phyloP scores from a whole-genome alignment of 305 asterid genomes.

The Rubia balearica region DNA sequence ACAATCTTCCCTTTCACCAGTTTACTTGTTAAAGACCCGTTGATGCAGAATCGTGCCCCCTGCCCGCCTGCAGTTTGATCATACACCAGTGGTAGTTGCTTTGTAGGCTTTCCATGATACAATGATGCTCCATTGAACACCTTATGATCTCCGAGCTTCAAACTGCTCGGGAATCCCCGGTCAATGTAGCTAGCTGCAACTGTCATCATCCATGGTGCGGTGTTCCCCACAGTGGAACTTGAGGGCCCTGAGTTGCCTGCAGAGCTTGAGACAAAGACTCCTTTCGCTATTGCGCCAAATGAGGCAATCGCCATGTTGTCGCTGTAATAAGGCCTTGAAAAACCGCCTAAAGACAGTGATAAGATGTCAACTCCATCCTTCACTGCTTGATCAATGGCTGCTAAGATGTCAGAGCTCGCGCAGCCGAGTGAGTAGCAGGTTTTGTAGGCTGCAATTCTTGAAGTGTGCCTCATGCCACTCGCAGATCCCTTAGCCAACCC shows the following conservation, averaged over 20 bases:
- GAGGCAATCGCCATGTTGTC: conserved; percentile 59
- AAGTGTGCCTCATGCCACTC: conserved; percentile 46
- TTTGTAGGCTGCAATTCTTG: conserved; percentile 68
- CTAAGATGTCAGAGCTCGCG: conserved; percentile 50
- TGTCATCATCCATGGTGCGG: conserved; percentile 73
- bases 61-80: conserved; percentile 34
- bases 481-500: conserved; percentile 59
- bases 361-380: conserved; percentile 58
- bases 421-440: conserved; percentile 51
- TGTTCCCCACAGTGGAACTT: conserved; percentile 34
- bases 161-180: conserved; percentile 37
- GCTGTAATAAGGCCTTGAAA: conserved; percentile 29
- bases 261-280: conserved; percentile 47
- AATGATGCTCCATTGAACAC: conserved; percentile 47
- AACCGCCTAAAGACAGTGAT: conserved; percentile 63
- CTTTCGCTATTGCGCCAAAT: conserved; percentile 48
- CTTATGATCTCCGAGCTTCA: conserved; percentile 41
- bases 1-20: conserved; percentile 56
- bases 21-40: conserved; percentile 33
- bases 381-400: conserved; percentile 64
- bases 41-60: conserved; percentile 38
- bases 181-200: conserved; percentile 66
- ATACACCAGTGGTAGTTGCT: conserved; percentile 32
- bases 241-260: conserved; percentile 70
- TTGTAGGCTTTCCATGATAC: conserved; percentile 38